Base-by-base conservation (phyloP, 2,329 filamentous ascomycete species). In the Fusarium caatingaense region DNA sequence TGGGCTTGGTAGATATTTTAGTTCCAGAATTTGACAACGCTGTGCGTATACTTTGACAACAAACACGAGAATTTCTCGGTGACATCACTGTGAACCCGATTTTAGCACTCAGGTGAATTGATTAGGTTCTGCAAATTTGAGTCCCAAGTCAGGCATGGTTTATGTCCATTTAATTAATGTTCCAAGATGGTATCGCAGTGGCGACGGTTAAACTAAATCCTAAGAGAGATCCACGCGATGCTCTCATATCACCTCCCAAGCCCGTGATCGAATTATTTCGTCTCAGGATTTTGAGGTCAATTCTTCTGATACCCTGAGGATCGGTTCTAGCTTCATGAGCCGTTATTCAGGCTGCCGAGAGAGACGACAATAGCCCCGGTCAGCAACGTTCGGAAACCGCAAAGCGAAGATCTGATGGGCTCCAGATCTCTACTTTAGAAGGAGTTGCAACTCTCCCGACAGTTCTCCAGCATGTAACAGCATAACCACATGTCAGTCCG, bases 281-380 rank as follows among this genome's bases (percentile, higher is more conserved):
- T 28, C 27, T 12, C 6, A 28, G 27, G 27, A 12, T 12, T 28
- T 28, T 13, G 11, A 13, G 28, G 28, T 28, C 28, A 28, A 28
- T 28, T 28, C 28, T 28, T 28, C 28, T 28, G 28, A 28, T 28
- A 28, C 12, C 28, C 27, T 28, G 11, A 28, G 28, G 28, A 28
- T 28, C 27, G 70, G 48, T 68, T 65, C 56, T 70, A 55, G 15
- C 72, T 79, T 1, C 76, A 78, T 20, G 27, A 44, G 11, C 68
- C 73, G 28, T 68, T 79, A 3, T 41, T 76, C 0, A 30, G 40
- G 2, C 20, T 74, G 34, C 63, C 74, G 15, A 44, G 54, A 27
- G 27, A 21, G 56, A 56, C 53, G 71, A 55, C 42, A 74, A 47
- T 16, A 54, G 37, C 37, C 53, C 37, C 11, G 47, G 50, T 46